phyloP scores from a whole-genome alignment of 2,329 filamentous ascomycete genomes.

The Eutypella sp. region DNA sequence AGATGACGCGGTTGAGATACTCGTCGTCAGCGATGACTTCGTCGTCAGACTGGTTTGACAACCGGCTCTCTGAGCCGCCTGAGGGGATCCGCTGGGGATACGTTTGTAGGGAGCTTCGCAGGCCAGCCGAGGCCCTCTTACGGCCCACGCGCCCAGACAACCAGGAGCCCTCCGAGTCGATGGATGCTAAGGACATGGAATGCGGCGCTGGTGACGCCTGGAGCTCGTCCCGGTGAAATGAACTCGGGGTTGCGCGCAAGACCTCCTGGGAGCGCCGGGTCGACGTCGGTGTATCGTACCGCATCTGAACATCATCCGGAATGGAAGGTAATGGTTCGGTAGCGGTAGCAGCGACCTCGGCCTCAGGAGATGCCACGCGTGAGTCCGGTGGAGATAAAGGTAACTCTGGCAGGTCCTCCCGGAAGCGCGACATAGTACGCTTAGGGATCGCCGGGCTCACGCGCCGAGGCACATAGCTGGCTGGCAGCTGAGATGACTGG shows the following conservation, averaged over 20 bases:
- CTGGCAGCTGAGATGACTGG: conserved; percentile 29
- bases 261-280: conserved; percentile 36
- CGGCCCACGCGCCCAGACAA: conserved; percentile 67
- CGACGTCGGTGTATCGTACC: conserved; percentile 45
- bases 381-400: conserved; percentile 83
- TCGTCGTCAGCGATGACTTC: conserved; percentile 73
- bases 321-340: conserved; percentile 29
- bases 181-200: conserved; percentile 84
- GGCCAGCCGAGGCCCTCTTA: conserved; percentile 41
- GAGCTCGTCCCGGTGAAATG: conserved; percentile 35
- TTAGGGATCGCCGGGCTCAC: conserved; percentile 53
- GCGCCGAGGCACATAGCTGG: conserved; percentile 27
- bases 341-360: conserved; percentile 33
- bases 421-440: conserved; percentile 83
- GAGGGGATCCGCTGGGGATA: conserved; percentile 42
- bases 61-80: conserved; percentile 38
- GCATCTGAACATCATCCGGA: conserved; percentile 27
- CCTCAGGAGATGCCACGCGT: conserved; percentile 71
- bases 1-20: conserved; percentile 57
- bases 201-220: conserved; percentile 54
- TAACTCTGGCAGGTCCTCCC: conserved; percentile 84
- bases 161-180: conserved; percentile 96
- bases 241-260: conserved; percentile 41
- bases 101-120: conserved; percentile 35
- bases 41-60: conserved; percentile 43